Evolutionary conservation across 169 alveolate genomes (phyloP).

Genomic region (Plasmodium fragile): DNA sequence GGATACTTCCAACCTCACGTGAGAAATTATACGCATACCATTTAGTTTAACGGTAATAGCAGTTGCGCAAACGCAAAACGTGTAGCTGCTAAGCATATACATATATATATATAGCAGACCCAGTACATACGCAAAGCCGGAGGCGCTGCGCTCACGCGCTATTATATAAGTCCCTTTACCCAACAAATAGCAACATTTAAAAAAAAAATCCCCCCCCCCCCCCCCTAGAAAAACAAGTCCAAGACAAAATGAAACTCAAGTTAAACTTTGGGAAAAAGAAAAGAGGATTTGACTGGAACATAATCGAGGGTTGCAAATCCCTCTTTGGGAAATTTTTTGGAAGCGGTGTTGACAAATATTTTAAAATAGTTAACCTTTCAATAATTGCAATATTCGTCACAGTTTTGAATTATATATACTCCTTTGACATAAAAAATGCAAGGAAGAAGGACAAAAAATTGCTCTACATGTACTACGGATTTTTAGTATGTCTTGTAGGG

Average conservation of each 20-base stretch:
- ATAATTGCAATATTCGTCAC: slow-evolving; percentile 34
- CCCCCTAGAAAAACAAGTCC: not conserved
- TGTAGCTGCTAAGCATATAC: not conserved
- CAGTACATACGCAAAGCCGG: not conserved
- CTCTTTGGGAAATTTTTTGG: slow-evolving; percentile 20
- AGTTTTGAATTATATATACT: slow-evolving; percentile 16
- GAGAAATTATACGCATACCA: not conserved
- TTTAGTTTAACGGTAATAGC: not conserved
- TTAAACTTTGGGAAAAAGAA: slow-evolving; percentile 36
- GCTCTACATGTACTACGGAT: slow-evolving; percentile 54
- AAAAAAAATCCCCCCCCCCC: not conserved
- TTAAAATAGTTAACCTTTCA: slow-evolving; percentile 16
- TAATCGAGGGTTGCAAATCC: slow-evolving; percentile 9
- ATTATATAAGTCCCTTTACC: not conserved
- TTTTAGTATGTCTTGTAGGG: slow-evolving; percentile 51
- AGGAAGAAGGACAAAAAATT: not conserved
- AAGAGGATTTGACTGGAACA: slow-evolving; percentile 15
- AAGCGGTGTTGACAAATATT: slow-evolving; percentile 42
- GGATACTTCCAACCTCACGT: not conserved
- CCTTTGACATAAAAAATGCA: slow-evolving; percentile 3
- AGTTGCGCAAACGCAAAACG: not conserved
- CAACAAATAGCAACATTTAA: not conserved
- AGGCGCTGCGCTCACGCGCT: not conserved
- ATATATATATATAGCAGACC: not conserved
- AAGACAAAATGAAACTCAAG: slow-evolving; percentile 34